Base-by-base conservation (phyloP, 129 eudicot genomes). In the Artemisia tridentata region DNA sequence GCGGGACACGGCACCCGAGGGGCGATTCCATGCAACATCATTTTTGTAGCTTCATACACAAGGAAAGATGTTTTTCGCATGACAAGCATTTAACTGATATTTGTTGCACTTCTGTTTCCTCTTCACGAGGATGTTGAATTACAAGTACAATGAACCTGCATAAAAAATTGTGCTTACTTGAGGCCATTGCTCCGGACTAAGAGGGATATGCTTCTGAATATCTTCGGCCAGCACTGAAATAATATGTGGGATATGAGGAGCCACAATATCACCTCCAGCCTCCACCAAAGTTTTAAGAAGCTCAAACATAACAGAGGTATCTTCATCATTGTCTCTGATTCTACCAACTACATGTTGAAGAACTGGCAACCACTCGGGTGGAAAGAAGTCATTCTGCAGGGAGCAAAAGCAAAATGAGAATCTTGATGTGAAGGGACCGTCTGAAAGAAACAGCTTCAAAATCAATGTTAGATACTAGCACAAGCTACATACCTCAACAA, bases 351-450 rank as follows among this genome's bases (percentile, higher is more conserved):
- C 84, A 64, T 79, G 75, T 85, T 85, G 85, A 75, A 88, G 91
- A 75, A 88, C 69, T 19, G 91, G 91, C 58, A 88, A 69, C 96
- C 96, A 88, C 53, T 88, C 89, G 20, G 85, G 82, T 75, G 96
- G 96, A 73, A 77, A 75, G 76, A 83, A 88, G 11, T 85, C 96
- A 77, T 88, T 85, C 96, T 88, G 88, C 69, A 47, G 7, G 45
- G 54, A 5, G 54, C 19, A 50, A 59, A 78, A 25, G 13, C 12
- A 62, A 20, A 65, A 65, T 0, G 29, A 59, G 34, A n/a, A 68
- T 63, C 19, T 12, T 59, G 72, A 59, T 27, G 3, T 49, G 23
- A 43, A 65, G 15, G 46, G 13, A 58, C 45, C 43, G 45, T 38
- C 25, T 8, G n/a, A 59, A 57, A 5, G 23, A 15, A 8, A 52